These are phyloP conservation scores for Ustilago hordei DNA, from an alignment of 1,284 basidiomycete genomes.

Conservation along the genomic window DNA sequence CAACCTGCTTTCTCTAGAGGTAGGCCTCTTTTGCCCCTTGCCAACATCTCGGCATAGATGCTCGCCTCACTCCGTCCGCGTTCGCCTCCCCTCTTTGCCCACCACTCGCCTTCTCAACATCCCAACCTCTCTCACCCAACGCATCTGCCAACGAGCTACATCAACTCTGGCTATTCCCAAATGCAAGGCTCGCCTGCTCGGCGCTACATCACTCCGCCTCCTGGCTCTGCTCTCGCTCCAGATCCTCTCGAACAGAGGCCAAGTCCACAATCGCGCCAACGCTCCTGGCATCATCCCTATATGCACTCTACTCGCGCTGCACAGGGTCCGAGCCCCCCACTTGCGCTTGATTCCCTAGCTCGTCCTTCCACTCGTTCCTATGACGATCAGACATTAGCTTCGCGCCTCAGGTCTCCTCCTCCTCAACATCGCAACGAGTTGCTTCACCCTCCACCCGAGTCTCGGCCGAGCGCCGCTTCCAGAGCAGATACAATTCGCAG, in stretches of 20 bases:
- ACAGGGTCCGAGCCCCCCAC: constrained; percentile 27
- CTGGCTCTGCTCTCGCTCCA: neutral
- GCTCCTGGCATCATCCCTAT: constrained; percentile 52
- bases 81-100: constrained; percentile 28
- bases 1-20: neutral
- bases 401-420: constrained; percentile 27
- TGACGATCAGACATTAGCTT: constrained; percentile 5
- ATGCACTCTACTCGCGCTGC: constrained; percentile 18
- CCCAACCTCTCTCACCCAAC: neutral
- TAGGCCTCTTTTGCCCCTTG: constrained; percentile 14
- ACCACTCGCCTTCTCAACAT: constrained; percentile 9
- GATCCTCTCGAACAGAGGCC: constrained; percentile 28
- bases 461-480: constrained; percentile 20
- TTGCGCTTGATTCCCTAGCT: constrained; percentile 12
- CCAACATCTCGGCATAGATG: constrained; percentile 32
- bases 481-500: constrained; percentile 13
- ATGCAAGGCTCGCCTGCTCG: constrained; percentile 28
- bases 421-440: constrained; percentile 20
- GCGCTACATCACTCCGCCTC: constrained; percentile 28
- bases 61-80: constrained; percentile 41
- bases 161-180: neutral
- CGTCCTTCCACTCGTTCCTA: constrained; percentile 18
- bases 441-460: constrained; percentile 15
- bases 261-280: constrained; percentile 38
- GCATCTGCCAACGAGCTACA: neutral